Base-by-base conservation (phyloP, 768 basidiomycete genomes). In the Rhodosporidiobolus odoratus region DNA sequence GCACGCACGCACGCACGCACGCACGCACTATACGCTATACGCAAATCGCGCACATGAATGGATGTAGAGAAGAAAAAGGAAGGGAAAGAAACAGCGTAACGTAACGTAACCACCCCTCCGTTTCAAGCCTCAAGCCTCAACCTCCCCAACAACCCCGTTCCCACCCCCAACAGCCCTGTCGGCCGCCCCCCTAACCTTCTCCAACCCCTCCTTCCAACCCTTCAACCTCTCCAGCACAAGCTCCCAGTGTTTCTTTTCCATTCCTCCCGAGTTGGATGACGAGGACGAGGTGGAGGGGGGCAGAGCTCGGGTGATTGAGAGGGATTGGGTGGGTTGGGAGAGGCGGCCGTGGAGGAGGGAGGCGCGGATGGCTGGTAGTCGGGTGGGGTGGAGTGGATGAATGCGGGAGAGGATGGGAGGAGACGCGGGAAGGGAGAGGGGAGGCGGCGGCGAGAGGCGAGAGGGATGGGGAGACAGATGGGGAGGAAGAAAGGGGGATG, bases 291-390 rank as follows among this genome's bases (percentile, higher is more conserved):
- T 9, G 41, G 54, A 56, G 34, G 59, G 66, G 1, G 89, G 85
- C 1, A 86, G 87, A 0, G 91, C 87, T 41, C 87, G 87, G 59
- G 84, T 86, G 68, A 93, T 84, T 72, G 86, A 86, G 47, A 93
- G 80, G 58, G 85, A 86, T 76, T 89, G 87, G 15, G 86, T 83
- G 2, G 87, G 86, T 78, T 94, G 92, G 2, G 90, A 89, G 58
- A 94, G 87, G 79, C 90, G 92, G 45, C 89, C 92, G 60, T 86
- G 85, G 40, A 92, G 78, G 54, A 93, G 84, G 35, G 88, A 87
- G 3, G 86, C 84, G 63, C 91, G 89, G 75, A 93, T 91, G 65
- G 88, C 91, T 92, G 74, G 21, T 57, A 61, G 4, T n/a, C n/a
- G n/a, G n/a, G n/a, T n/a, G n/a, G n/a, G n/a, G n/a, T n/a, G n/a